Evolutionary conservation across 2,329 filamentous ascomycete genomes (phyloP), one percentile per base, ranked within the genome.

Genomic region (Teratosphaeriaceae sp.): DNA sequence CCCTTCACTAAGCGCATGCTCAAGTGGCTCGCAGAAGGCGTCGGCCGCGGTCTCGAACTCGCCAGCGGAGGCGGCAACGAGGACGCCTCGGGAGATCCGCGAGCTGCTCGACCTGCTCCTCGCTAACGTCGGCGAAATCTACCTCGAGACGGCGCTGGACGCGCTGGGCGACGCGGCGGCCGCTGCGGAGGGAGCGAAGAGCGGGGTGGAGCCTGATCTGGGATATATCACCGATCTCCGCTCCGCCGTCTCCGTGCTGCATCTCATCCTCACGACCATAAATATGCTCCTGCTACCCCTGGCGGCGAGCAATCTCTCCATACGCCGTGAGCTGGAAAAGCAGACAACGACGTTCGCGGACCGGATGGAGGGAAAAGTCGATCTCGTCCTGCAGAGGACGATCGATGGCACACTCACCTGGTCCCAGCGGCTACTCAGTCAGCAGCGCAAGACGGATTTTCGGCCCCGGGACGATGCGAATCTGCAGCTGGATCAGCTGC

Each of bases 1-100:
- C 73, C 80, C n/a, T 88, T 85, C 62, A 87, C 89, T n/a, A 97
- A 97, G 68, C 79, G 92, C 44, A 98, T 98, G 89, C 76, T 98
- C 47, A 94, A 87, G 61, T 98, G 92, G 92, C 72, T 98, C 30
- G 92, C 92, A 2, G 92, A 98, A 70, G 88, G 87, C 49, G 90
- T 98, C 19, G 85, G 92, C 29, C 77, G 92, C 50, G 88, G 88
- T 0, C 74, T 98, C 8, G 92, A 98, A 64, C 74, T 98, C n/a
- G 88, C 86, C 19, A 84, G 86, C 19, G 56, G 58, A 18, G 56
- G 58, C 20, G 82, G 82, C 40, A 84, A 77, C 44, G 92, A 98
- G n/a, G 55, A 96, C 88, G 3, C 88, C 92, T 13, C 97, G 94
- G 64, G 92, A 98, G 63, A 87, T 97, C 43, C 85, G 84, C 35